Percentiles rank a stretch among this genome's conserved stretches.
phyloP scores from a whole-genome alignment of 345 rosid species.

The Eucalyptus erythrocorys region DNA sequence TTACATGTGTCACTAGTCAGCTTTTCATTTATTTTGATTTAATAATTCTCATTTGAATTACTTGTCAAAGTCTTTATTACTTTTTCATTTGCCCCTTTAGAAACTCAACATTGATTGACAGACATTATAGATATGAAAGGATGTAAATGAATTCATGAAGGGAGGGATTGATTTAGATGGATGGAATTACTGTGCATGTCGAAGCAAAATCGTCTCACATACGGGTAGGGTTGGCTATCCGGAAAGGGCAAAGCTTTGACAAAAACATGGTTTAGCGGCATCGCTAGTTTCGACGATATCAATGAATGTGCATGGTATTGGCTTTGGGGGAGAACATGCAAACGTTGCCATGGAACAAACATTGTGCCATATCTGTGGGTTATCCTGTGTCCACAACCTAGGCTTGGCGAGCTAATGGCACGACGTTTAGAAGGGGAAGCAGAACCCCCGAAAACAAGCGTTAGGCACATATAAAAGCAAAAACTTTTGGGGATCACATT shows the following conservation, averaged over 20 bases:
- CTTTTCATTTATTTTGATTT: neutral
- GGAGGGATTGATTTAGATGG: neutral
- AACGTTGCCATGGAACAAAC: neutral
- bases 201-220: neutral
- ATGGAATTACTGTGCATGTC: neutral
- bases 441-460: neutral
- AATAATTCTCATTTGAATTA: neutral
- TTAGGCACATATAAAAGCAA: neutral
- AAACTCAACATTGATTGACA: neutral
- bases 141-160: neutral
- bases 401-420: neutral
- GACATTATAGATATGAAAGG: neutral
- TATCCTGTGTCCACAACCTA: no score
- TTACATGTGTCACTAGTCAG: neutral
- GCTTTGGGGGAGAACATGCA: neutral
- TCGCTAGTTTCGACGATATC: neutral
- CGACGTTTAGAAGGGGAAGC: neutral
- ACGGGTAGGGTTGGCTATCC: neutral
- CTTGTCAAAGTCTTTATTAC: neutral
- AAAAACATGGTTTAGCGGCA: neutral
- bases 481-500: neutral
- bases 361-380: neutral
- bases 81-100: accelerated
- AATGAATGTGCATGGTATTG: neutral
- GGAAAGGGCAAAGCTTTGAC: neutral